Evolutionary conservation across 163 green algal genomes (phyloP).

Genomic region (Chlamydomonas reinhardtii): DNA sequence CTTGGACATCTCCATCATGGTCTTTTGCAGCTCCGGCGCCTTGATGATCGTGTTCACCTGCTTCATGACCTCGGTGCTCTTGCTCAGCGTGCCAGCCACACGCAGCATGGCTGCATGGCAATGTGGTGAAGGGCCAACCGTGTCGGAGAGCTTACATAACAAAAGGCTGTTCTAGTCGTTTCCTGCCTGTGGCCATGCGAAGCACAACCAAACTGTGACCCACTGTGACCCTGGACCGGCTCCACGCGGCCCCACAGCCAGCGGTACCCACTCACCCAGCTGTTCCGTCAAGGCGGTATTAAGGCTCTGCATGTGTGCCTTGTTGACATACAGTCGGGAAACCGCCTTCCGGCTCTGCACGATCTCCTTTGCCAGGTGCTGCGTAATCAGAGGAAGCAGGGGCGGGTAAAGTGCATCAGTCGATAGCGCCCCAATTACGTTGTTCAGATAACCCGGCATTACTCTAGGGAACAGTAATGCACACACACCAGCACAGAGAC

Average conservation of each 20-base stretch:
- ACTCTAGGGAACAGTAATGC: no score
- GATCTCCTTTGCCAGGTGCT: constrained; percentile 93
- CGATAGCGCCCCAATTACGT: no score
- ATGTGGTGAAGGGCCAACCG: no score
- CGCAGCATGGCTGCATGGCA: constrained; percentile 80
- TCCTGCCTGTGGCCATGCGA: no score
- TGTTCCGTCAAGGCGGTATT: constrained; percentile 90
- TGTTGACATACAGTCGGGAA: constrained; percentile 87
- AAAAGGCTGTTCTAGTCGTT: no score
- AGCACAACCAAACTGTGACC: no score
- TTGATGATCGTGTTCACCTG: constrained; percentile 90
- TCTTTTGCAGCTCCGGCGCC: constrained; percentile 81
- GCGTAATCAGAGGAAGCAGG: background rate
- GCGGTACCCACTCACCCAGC: constrained; percentile 67
- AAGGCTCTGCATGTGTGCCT: constrained; percentile 94
- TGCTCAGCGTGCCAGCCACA: constrained; percentile 86
- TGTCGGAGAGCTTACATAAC: no score
- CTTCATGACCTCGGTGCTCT: constrained; percentile 93
- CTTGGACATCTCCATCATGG: constrained; percentile 91
- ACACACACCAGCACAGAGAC: no score
- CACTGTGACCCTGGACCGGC: no score
- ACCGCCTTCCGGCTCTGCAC: constrained; percentile 83
- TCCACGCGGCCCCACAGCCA: no score
- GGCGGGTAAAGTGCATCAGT: no score
- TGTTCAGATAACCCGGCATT: no score